phyloP scores from a whole-genome alignment of 179 eudicot species.

The Beta macrorhiza region DNA sequence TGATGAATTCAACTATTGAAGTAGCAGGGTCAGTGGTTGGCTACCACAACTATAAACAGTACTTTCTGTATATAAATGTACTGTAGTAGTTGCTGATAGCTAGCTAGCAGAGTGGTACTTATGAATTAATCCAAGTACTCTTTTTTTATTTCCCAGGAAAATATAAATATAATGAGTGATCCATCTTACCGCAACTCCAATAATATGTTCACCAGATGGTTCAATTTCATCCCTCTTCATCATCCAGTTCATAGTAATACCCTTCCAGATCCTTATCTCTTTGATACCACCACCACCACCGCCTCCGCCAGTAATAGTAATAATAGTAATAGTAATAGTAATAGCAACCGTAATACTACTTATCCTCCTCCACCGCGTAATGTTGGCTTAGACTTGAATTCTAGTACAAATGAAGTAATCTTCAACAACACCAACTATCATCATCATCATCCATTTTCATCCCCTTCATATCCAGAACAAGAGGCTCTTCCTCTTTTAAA shows the following conservation, averaged over 20 bases:
- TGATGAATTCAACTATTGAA: not conserved
- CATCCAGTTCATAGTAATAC: not conserved
- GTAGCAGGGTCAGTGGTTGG: not conserved
- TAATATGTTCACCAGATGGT: conserved; percentile 30
- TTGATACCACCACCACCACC: not conserved
- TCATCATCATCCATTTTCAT: conserved; percentile 21
- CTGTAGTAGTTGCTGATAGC: too few species aligned
- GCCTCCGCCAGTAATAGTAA: too few species aligned
- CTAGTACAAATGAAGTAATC: conserved; percentile 5
- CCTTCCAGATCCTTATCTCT: not conserved
- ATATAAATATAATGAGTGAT: conserved; percentile 25
- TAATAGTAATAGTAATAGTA: too few species aligned
- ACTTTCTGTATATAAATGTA: not conserved
- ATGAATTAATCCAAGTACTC: too few species aligned
- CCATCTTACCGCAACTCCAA: conserved; percentile 25
- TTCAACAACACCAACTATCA: conserved; percentile 20
- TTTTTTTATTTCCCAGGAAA: too few species aligned
- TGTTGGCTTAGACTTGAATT: conserved; percentile 22
- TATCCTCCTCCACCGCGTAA: not conserved
- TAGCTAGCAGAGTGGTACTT: too few species aligned
- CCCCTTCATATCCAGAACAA: conserved; percentile 2
- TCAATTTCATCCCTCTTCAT: conserved; percentile 37
- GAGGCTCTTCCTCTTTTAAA: conserved; percentile 61
- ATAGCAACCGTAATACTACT: not conserved
- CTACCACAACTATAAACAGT: not conserved